Percentiles rank a stretch among this genome's conserved stretches.
Conservation (phyloP, 176 grass and related monocot genomes). For the Saccharum spontaneum region DNA sequence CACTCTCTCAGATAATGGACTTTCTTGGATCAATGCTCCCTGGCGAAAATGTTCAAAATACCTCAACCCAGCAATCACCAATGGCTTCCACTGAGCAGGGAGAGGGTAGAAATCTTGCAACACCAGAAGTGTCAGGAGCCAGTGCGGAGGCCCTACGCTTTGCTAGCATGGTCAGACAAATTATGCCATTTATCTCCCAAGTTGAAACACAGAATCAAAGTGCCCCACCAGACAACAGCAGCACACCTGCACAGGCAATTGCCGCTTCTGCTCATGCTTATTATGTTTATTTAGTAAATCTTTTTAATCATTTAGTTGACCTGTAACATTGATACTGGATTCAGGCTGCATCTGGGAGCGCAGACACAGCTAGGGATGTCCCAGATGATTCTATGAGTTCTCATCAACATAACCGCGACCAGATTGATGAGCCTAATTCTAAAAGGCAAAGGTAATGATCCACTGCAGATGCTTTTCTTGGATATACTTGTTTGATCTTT, state of each 20-base stretch:
- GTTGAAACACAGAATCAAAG: slow-evolving; percentile 40
- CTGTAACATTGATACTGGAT: slow-evolving; percentile 25
- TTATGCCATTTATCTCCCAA: slow-evolving; percentile 90
- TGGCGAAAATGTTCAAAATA: slow-evolving; percentile 44
- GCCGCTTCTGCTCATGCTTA: slow-evolving; percentile 21
- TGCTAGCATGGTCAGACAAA: slow-evolving; percentile 67
- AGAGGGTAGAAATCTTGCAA: slow-evolving; percentile 39
- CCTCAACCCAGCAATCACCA: slow-evolving; percentile 48
- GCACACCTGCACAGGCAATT: slow-evolving; percentile 41
- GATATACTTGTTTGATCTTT: slow-evolving; percentile 16
- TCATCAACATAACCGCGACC: slow-evolving; percentile 48
- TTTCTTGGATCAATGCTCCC: slow-evolving; percentile 52
- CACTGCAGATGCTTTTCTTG: not conserved
- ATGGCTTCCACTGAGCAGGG: slow-evolving; percentile 38
- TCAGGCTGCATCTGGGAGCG: slow-evolving; percentile 49
- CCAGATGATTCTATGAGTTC: slow-evolving; percentile 57
- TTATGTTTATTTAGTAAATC: slow-evolving; percentile 3
- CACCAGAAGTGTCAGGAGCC: slow-evolving; percentile 43
- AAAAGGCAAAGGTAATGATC: slow-evolving; percentile 85
- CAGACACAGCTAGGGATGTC: slow-evolving; percentile 41
- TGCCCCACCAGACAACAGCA: slow-evolving; percentile 32
- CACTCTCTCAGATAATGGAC: slow-evolving; percentile 58
- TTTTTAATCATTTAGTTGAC: slow-evolving; percentile 4
- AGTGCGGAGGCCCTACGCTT: slow-evolving; percentile 75
- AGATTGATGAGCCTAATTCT: slow-evolving; percentile 66